Percentiles rank a stretch among this genome's conserved stretches.
These are phyloP conservation scores for Thielaviopsis cerberus DNA, from an alignment of 2,329 filamentous ascomycete genomes.

Conservation along the genomic window DNA sequence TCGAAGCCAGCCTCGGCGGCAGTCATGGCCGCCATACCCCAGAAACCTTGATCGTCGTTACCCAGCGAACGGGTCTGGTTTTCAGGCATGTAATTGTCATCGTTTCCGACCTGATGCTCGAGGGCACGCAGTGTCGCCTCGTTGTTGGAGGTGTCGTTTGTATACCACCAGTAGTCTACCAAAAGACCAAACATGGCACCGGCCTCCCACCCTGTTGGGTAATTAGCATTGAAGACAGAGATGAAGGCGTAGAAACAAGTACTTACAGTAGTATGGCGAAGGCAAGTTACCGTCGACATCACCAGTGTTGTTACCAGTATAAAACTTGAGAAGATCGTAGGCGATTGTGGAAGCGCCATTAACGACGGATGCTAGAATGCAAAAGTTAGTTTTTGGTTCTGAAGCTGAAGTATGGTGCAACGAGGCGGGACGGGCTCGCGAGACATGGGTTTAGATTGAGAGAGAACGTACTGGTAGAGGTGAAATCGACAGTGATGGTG, in stretches of 20 bases:
- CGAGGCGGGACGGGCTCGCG: background rate
- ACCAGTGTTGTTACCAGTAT: slow-evolving; percentile 39
- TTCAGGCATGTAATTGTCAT: slow-evolving; percentile 45
- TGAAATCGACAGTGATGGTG: slow-evolving; percentile 12
- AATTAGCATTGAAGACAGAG: background rate
- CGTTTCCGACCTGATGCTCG: slow-evolving; percentile 40
- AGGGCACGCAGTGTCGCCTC: slow-evolving; percentile 38
- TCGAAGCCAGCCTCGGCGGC: slow-evolving; percentile 63
- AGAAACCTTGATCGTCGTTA: slow-evolving; percentile 68
- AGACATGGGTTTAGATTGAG: background rate
- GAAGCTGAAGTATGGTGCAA: background rate
- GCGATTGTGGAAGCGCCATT: slow-evolving; percentile 29
- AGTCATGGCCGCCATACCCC: slow-evolving; percentile 65
- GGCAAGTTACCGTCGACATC: slow-evolving; percentile 39
- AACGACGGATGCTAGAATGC: slow-evolving; percentile 28
- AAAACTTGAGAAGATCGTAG: slow-evolving; percentile 29
- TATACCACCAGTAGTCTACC: slow-evolving; percentile 55
- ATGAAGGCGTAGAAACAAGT: slow-evolving; percentile 7
- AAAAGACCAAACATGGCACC: slow-evolving; percentile 53
- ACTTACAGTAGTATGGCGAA: slow-evolving; percentile 44
- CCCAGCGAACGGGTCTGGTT: slow-evolving; percentile 44
- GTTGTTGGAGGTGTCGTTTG: slow-evolving; percentile 48
- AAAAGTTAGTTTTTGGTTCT: slow-evolving; percentile 18
- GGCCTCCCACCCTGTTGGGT: slow-evolving; percentile 42
- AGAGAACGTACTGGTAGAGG: slow-evolving; percentile 17